Evolutionary conservation across 345 rosid genomes (phyloP), one percentile per base, ranked within the genome.

Genomic region (Citropsis articulata): DNA sequence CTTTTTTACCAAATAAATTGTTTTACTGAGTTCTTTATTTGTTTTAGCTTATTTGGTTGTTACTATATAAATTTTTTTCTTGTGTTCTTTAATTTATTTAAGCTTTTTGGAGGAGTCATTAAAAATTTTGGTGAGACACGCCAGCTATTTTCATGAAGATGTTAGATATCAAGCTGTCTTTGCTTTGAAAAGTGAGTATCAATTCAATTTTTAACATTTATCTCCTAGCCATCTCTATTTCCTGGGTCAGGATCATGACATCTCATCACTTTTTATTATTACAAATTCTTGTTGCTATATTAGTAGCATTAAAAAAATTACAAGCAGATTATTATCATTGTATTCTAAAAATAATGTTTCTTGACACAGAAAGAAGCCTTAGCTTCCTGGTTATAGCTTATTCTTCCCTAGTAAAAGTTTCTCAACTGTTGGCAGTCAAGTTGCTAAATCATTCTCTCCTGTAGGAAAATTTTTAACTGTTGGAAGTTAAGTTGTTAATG

Each of bases 61-160:
- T 60, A n/a, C 67, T 56, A 66, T 73, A 36, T 28, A 24, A 78
- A 70, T 72, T 36, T 36, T 73, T 50, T 72, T 75, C 71, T 71
- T 84, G 81, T 33, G 60, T 84, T 91, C 94, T 71, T 90, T 85
- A 89, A 90, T 77, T 78, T 55, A 66, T 82, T 30, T 72, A 79
- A 97, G 99, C 81, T 97, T 93, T 83, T 86, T 94, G 84, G 98
- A 97, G 89, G 98, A 97, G 84, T 81, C 98, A 57, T 72, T 91
- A 74, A 91, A 86, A 86, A 93, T 94, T 84, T 85, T 97, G 93
- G 87, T 87, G 31, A 91, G 88, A 81, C 96, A 94, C 84, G 91
- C 98, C 9, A 89, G 78, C 35, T 97, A 97, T 86, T 97, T 97
- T 86, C 99, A 97, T 83, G 99, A 97, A 87, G 99, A 97, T 89